Conservation (phyloP, 345 rosid genomes). For the Odontarrhena argentea region DNA sequence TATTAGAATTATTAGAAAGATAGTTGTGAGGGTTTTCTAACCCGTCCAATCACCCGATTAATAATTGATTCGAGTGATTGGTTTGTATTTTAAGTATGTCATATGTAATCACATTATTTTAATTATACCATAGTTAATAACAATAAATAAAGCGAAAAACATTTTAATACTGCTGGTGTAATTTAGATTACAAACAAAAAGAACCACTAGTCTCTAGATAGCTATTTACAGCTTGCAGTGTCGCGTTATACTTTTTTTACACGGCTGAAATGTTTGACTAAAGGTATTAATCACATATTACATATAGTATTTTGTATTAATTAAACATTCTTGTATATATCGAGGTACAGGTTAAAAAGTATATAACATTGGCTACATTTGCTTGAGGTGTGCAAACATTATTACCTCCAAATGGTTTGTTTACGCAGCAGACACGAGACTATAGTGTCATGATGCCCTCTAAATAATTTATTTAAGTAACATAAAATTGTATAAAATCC, state of each 20-base stretch:
- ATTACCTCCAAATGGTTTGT: not conserved
- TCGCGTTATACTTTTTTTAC: constrained; percentile 7
- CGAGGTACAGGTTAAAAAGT: too few species aligned
- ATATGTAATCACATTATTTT: not conserved
- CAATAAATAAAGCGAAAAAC: not conserved
- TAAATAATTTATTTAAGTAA: not conserved
- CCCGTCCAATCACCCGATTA: too few species aligned
- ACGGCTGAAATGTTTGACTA: constrained; percentile 23
- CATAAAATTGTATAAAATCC: too few species aligned
- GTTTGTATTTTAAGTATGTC: too few species aligned
- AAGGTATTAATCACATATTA: not conserved
- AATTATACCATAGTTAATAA: not conserved
- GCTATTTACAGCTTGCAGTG: constrained; percentile 22
- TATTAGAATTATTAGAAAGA: too few species aligned
- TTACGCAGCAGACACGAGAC: not conserved
- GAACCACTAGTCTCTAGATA: not conserved
- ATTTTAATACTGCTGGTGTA: not conserved
- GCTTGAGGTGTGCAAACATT: not conserved
- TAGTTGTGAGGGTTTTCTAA: too few species aligned
- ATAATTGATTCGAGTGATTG: too few species aligned
- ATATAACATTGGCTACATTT: not conserved
- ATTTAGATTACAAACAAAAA: not conserved
- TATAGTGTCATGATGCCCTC: not conserved
- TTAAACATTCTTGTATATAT: too few species aligned
- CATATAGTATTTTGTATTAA: not conserved